Percentiles rank a stretch among this genome's conserved stretches.
These are phyloP conservation scores for Globisporangium spiculum DNA, from an alignment of 352 stramenopile genomes.

Conservation along the genomic window DNA sequence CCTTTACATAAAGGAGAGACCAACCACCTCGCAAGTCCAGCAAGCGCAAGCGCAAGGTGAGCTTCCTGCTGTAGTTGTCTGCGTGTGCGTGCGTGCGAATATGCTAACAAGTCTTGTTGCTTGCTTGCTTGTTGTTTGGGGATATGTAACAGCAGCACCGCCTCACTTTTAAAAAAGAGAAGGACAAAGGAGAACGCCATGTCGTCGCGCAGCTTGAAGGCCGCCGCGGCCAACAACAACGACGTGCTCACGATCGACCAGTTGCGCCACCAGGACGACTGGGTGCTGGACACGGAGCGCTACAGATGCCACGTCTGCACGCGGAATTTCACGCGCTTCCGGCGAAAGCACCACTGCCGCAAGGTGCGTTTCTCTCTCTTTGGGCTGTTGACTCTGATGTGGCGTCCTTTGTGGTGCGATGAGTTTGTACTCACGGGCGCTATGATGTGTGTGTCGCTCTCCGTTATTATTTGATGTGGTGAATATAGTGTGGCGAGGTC, in stretches of 20 bases:
- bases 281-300: conserved; percentile 84
- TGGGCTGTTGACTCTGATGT: too few relatives aligned
- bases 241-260: conserved; percentile 89
- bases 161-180: conserved; percentile 2
- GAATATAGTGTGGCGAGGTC: conserved; percentile 74
- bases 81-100: not conserved
- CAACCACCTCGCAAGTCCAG: not conserved
- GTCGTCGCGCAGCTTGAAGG: conserved; percentile 73
- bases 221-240: conserved; percentile 68
- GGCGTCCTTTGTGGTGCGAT: not conserved
- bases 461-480: not conserved
- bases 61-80: not conserved
- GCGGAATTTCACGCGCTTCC: conserved; percentile 86
- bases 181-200: conserved; percentile 24
- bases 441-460: not conserved
- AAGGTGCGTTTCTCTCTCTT: conserved; percentile 44
- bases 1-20: conserved; percentile 1
- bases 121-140: not conserved
- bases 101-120: not conserved
- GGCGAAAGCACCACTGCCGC: conserved; percentile 87
- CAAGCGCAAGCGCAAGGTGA: not conserved
- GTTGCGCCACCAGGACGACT: conserved; percentile 86
- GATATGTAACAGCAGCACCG: not conserved
- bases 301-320: conserved; percentile 88
- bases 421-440: too few relatives aligned